Percentiles rank a stretch among this genome's conserved stretches.
Evolutionary conservation across 768 basidiomycete species (phyloP).

Genomic region (Leucogyrophana mollusca): DNA sequence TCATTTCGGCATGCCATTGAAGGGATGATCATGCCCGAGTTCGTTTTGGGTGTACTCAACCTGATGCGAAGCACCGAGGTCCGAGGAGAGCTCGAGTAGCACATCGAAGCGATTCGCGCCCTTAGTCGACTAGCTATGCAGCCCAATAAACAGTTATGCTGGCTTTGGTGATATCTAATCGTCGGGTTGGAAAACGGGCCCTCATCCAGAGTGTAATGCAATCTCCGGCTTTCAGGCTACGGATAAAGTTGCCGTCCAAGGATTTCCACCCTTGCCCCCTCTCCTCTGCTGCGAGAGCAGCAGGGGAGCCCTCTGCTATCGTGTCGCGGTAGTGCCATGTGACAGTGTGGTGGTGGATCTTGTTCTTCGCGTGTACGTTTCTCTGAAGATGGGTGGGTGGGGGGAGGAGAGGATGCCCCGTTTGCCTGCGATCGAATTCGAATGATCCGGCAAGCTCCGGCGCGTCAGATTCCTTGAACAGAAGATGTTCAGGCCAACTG

Average conservation of each 20-base stretch:
- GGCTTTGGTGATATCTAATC: neutral
- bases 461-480: neutral
- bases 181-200: constrained; percentile 1
- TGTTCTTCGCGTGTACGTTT: neutral
- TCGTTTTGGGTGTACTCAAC: no score
- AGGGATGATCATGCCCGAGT: no score
- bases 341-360: neutral
- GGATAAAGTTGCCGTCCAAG: constrained; percentile 4
- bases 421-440: neutral
- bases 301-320: neutral
- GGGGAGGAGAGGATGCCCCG: neutral
- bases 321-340: neutral
- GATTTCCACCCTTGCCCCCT: constrained; percentile 6
- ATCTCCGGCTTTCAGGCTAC: constrained; percentile 1
- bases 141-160: constrained; percentile 9
- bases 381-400: neutral
- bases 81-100: no score
- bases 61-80: no score
- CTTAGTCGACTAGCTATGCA: neutral
- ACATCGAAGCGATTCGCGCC: no score
- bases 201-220: constrained; percentile 10
- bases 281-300: neutral
- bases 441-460: neutral
- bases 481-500: neutral
- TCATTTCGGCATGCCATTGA: no score